Evolutionary conservation across 495 filamentous ascomycete genomes (phyloP).

Genomic region (Penicillium diatomitis): DNA sequence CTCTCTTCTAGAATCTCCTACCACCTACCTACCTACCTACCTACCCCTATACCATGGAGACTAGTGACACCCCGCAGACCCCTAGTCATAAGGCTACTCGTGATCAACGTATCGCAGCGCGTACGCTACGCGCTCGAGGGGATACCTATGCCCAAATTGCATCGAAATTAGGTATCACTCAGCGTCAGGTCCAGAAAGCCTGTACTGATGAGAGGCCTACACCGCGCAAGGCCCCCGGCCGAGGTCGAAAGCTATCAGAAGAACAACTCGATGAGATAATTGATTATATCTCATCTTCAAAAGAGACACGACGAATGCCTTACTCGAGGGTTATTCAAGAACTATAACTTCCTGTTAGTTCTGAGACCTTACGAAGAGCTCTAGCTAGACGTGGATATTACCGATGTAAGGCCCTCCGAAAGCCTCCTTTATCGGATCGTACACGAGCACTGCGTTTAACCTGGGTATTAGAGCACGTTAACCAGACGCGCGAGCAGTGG

Average conservation of each 20-base stretch:
- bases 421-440: constrained; percentile 1
- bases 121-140: background rate
- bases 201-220: constrained; percentile 9
- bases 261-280: constrained; percentile 17
- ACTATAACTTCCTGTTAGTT: constrained; percentile 10
- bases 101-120: constrained; percentile 1
- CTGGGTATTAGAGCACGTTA: background rate
- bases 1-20: background rate
- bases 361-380: constrained; percentile 8
- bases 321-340: constrained; percentile 16
- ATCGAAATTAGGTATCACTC: constrained; percentile 7
- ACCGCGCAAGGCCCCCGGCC: constrained; percentile 11
- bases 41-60: too few relatives aligned
- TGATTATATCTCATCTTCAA: constrained; percentile 13
- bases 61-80: background rate
- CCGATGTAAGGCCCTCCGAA: constrained; percentile 14
- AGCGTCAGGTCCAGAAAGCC: constrained; percentile 17
- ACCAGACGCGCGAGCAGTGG: constrained; percentile 1
- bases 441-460: background rate
- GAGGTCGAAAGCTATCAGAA: constrained; percentile 13
- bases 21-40: background rate
- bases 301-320: constrained; percentile 13
- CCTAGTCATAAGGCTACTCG: background rate
- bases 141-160: constrained; percentile 14
- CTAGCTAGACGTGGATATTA: constrained; percentile 22